Percentiles rank a stretch among this genome's conserved stretches.
phyloP scores from a whole-genome alignment of 495 filamentous ascomycete species.

The Xanthoparmelia taractica region DNA sequence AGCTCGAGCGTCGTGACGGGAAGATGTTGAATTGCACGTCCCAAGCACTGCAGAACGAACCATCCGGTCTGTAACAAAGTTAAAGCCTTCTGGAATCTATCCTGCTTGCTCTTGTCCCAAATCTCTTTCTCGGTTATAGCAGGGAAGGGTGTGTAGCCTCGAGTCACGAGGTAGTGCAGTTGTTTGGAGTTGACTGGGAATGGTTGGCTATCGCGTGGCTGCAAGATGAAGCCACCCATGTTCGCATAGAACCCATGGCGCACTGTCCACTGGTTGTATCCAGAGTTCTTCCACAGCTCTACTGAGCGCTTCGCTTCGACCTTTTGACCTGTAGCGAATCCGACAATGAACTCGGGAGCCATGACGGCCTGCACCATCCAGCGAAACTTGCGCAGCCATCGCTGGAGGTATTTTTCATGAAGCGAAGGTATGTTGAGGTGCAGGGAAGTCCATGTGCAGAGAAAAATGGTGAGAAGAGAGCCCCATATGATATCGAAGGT shows the following conservation, averaged over 20 bases:
- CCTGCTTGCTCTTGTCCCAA: conserved; percentile 29
- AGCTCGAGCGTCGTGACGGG: conserved; percentile 35
- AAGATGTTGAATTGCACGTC: conserved; percentile 26
- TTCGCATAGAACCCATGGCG: conserved; percentile 36
- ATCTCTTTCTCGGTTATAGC: conserved; percentile 25
- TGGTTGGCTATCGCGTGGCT: conserved; percentile 19
- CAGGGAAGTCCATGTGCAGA: conserved; percentile 30
- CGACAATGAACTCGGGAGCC: conserved; percentile 31
- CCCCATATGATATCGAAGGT: conserved; percentile 29
- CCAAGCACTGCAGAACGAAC: conserved; percentile 31
- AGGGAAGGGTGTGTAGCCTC: conserved; percentile 28
- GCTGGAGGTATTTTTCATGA: conserved; percentile 24
- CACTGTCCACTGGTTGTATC: conserved; percentile 29
- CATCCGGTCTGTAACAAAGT: conserved; percentile 34
- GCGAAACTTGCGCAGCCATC: conserved; percentile 26
- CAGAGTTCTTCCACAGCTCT: conserved; percentile 21
- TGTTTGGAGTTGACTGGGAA: conserved; percentile 33
- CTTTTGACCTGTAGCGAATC: conserved; percentile 29
- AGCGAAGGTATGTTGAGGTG: conserved; percentile 28
- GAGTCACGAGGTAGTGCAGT: conserved; percentile 29
- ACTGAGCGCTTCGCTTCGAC: conserved; percentile 25
- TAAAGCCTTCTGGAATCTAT: conserved; percentile 32
- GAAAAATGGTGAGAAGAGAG: conserved; percentile 31
- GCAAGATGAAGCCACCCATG: conserved; percentile 36
- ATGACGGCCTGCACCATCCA: conserved; percentile 31